Base-by-base conservation (phyloP, 208 protist species). In the Acanthamoeba triangularis region DNA sequence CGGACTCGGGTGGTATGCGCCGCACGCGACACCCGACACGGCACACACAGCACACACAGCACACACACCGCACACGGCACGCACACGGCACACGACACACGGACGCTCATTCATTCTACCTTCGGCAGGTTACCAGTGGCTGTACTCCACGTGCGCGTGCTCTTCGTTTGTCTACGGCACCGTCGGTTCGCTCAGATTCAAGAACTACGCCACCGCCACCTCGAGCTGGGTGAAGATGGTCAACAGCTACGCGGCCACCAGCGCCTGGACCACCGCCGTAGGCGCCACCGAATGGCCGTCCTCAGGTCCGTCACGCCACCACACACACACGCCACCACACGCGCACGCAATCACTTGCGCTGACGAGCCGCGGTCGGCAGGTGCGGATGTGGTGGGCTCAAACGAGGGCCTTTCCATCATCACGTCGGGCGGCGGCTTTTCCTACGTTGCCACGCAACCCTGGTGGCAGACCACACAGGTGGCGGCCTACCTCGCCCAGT, bases 371-470 rank as follows among this genome's bases (percentile, higher is more conserved):
- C 8, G 76, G 7, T 23, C 14, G 65, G n/a, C 14, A 85, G 33
- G 76, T 1, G 28, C 3, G 2, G 76, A 85, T 11, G 47, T 56
- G 28, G 28, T 35, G 35, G 76, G 37, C n/a, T 37, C 41, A 5
- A 33, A 35, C 4, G 76, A 85, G 41, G 41, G 76, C 47, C 33
- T 56, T 4, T 61, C 84, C 10, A 7, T 28, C 16, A 93, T 96
- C 14, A 95, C 96, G 10, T 88, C 63, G 28, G 96, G 96, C n/a
- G 96, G 96, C 28, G 96, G 96, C 25, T 97, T 96, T 28, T 76
- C 78, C 11, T 37, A 13, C 25, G 2, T 87, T 6, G 87, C 93
- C 16, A 1, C 54, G 23, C 30, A 25, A 10, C 94, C 93, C 54
- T 52, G 0, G 10, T 97, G 95, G 33, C 96, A 97, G 93, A 35